Evolutionary conservation across 768 basidiomycete species (phyloP), one percentile per base, ranked within the genome.

Genomic region (Calvatia gigantea): DNA sequence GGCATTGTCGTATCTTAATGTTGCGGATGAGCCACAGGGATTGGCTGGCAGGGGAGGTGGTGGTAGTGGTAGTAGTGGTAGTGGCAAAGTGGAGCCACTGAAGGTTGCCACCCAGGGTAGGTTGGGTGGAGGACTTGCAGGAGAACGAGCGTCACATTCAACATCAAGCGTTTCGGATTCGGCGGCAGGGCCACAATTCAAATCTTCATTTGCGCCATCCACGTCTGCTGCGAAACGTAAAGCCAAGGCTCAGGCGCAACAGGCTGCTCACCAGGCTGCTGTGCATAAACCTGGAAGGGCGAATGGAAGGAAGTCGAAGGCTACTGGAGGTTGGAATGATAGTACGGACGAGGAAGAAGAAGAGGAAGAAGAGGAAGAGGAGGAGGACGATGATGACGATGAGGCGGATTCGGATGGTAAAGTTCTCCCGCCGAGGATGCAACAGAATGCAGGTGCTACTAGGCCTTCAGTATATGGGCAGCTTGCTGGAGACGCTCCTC

Each of bases 201-300:
- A 84, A 51, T 95, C 94, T 0, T 94, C 95, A 3, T 98, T 98
- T 66, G 90, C 93, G 0, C 87, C 87, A 1, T 91, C 89, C 15
- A 89, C 82, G 64, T 84, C 87, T 60, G 93, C 93, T 35, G 83
- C 84, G 19, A 87, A 98, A 65, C 81, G 96, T 51, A 88, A 89
- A 62, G 89, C 90, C 6, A 91, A 89, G 65, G 78, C 82, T 12
- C 86, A 95, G 64, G 91, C 88, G 9, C 88, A 91, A 61, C 88
- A 92, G 64, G 87, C 83, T 42, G 91, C 91, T 0, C 82, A 87
- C 29, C 83, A 92, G 39, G 88, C 88, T 37, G 92, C 89, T 9
- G 82, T 77, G 41, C 83, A 86, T 54, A 82, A 81, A 63, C 94
- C 87, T 42, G 94, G 87, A 50, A 76, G 85, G 65, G 74, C 71